Base-by-base conservation (phyloP, 164 flowering plant species). In the Euptelea pleiosperma region DNA sequence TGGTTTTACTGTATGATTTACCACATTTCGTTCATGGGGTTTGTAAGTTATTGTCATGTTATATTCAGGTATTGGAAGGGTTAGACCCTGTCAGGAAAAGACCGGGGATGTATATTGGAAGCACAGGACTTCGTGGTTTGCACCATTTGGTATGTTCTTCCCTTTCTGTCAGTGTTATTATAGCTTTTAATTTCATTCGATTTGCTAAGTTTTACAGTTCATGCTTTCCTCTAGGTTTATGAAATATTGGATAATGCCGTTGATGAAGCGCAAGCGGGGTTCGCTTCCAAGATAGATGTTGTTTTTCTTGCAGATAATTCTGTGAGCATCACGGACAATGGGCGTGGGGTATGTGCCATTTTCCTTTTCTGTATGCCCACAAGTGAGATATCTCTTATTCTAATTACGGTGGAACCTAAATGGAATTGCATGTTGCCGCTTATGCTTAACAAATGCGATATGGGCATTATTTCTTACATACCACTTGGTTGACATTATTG, bases 71-170 rank as follows among this genome's bases (percentile, higher is more conserved):
- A 19, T 62, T 91, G 72, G 89, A 94, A 84, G 97, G 99, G 43
- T 76, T 94, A 61, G 99, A 94, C 36, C 89, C 96, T 63, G 99
- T 94, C 16, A 78, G 99, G 37, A 91, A 85, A 72, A 80, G 97
- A 57, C 99, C 99, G 18, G 99, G 96, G 61, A 94, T 94, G 97
- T 94, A 91, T 62, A 94, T 94, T 60, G 97, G 99, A 60, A 87
- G 91, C 71, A 94, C 99, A 2, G 97, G 97, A 37, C 77, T 82
- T 66, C 97, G 99, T 63, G 99, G 99, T 34, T 68, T 94, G 75
- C 97, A 91, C 61, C 99, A 94, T 75, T 64, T 94, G 97, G 99
- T 94, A 79, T 62, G 35, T 44, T 43, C 11, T 53, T 21, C 22
- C 4, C 41, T 55, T 25, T 55, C 8, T 9, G 9, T 46, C 35